Evolutionary conservation across 768 basidiomycete genomes (phyloP).

Genomic region (Mycena filopes): DNA sequence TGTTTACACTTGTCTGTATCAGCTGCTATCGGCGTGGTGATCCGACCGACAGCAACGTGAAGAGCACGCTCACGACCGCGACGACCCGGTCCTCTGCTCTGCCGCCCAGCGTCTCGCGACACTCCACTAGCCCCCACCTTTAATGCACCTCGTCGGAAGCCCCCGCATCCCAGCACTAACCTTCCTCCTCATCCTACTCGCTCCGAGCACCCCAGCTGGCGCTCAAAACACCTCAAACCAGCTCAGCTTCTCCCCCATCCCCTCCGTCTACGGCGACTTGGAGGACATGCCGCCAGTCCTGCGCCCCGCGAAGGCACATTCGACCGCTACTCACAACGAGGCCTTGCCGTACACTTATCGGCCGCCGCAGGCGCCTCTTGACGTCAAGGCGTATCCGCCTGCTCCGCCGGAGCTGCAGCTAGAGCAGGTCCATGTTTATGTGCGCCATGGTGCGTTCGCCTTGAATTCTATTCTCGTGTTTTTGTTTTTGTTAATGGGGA

Average conservation of each 20-base stretch:
- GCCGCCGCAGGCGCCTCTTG: slow-evolving; percentile 59
- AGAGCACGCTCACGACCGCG: background rate
- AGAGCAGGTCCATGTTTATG: slow-evolving; percentile 80
- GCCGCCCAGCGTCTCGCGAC: background rate
- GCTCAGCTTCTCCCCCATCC: slow-evolving; percentile 11
- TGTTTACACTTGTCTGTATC: too few relatives aligned
- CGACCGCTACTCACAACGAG: slow-evolving; percentile 22
- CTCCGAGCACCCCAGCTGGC: background rate
- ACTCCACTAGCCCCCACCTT: background rate
- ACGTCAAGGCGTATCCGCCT: slow-evolving; percentile 68
- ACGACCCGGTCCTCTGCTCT: too few relatives aligned
- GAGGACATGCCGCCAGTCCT: slow-evolving; percentile 21
- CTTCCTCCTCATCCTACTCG: slow-evolving; percentile 12
- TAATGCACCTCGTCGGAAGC: slow-evolving; percentile 11
- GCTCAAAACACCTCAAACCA: slow-evolving; percentile 27
- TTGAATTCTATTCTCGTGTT: slow-evolving; percentile 37
- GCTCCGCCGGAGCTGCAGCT: slow-evolving; percentile 66
- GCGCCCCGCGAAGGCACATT: slow-evolving; percentile 30
- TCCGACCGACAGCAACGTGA: slow-evolving; percentile 11
- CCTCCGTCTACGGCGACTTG: slow-evolving; percentile 16
- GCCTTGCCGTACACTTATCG: slow-evolving; percentile 36
- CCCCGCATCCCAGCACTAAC: slow-evolving; percentile 5
- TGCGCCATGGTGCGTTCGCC: slow-evolving; percentile 68
- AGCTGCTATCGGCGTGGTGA: background rate
- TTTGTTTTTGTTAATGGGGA: background rate